Conservation (phyloP, 176 grass and related monocot genomes). For the Lolium rigidum region DNA sequence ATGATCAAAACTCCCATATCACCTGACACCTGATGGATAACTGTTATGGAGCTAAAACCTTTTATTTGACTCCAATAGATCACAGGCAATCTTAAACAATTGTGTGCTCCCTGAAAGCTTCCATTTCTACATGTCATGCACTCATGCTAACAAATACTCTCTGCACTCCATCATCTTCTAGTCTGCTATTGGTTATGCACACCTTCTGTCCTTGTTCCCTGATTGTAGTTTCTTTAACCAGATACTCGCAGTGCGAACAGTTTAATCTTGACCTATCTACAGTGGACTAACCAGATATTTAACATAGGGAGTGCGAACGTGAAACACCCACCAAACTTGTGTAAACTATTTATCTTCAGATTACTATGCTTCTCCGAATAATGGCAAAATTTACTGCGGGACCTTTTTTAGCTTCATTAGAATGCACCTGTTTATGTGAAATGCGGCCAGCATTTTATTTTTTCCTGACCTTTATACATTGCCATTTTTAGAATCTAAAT, state of each 20-base stretch:
- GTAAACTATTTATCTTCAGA: slow-evolving; percentile 4
- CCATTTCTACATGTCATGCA: background rate
- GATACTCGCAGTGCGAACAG: background rate
- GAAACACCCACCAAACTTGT: background rate
- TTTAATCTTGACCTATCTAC: background rate
- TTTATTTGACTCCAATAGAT: background rate
- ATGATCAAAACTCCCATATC: slow-evolving; percentile 4
- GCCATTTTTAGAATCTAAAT: slow-evolving; percentile 45
- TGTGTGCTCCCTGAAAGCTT: background rate
- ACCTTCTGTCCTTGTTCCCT: background rate
- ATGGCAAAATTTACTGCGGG: slow-evolving; percentile 18
- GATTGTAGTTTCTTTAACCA: background rate
- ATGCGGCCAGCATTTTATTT: slow-evolving; percentile 19
- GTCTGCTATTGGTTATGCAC: background rate
- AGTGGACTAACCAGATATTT: background rate
- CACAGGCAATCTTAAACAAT: background rate
- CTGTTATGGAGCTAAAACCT: slow-evolving; percentile 21
- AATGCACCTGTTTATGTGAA: slow-evolving; percentile 9
- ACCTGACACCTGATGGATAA: background rate
- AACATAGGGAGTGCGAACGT: background rate
- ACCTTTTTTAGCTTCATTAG: slow-evolving; percentile 29
- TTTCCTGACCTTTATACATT: background rate
- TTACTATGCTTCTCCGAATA: slow-evolving; percentile 1
- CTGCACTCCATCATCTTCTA: background rate
- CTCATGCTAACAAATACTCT: background rate